Conservation (phyloP, 495 filamentous ascomycete species). For the Trypethelium eluteriae region DNA sequence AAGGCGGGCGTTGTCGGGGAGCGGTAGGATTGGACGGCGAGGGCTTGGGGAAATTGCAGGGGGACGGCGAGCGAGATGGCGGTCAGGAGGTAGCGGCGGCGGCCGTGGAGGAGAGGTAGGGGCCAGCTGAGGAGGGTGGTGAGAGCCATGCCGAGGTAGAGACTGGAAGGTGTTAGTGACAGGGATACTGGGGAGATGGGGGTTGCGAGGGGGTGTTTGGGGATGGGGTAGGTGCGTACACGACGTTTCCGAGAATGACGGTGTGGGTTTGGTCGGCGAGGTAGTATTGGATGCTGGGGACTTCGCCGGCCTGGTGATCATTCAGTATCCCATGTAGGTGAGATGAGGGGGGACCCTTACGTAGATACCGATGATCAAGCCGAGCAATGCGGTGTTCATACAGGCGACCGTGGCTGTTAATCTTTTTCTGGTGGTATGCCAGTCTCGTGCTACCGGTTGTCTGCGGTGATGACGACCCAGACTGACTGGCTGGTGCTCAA, state of each 20-base stretch:
- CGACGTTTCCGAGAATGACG: conserved; percentile 63
- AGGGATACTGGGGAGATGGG: too few relatives aligned
- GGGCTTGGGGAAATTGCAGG: conserved; percentile 65
- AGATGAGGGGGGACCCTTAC: conserved; percentile 27
- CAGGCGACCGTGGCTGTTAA: conserved; percentile 62
- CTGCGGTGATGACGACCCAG: conserved; percentile 28
- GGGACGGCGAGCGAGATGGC: conserved; percentile 60
- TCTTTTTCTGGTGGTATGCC: conserved; percentile 55
- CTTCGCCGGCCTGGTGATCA: conserved; percentile 48
- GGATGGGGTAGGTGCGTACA: conserved; percentile 29
- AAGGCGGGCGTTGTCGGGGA: conserved; percentile 51
- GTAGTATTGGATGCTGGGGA: conserved; percentile 65
- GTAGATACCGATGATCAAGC: conserved; percentile 64
- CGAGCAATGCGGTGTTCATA: conserved; percentile 58
- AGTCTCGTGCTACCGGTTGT: conserved; percentile 51
- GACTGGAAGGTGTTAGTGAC: conserved; percentile 22
- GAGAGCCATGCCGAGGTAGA: conserved; percentile 60
- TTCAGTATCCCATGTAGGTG: not conserved
- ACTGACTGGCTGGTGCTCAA: conserved; percentile 24
- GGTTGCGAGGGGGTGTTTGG: too few relatives aligned
- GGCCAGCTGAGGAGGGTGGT: conserved; percentile 65
- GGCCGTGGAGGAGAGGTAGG: conserved; percentile 64
- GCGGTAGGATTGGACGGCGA: conserved; percentile 47
- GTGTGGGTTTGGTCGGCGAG: conserved; percentile 58
- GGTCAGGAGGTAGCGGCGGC: conserved; percentile 63